phyloP scores from a whole-genome alignment of 371 early-diverging fungal species.

The Batkoa obscura region DNA sequence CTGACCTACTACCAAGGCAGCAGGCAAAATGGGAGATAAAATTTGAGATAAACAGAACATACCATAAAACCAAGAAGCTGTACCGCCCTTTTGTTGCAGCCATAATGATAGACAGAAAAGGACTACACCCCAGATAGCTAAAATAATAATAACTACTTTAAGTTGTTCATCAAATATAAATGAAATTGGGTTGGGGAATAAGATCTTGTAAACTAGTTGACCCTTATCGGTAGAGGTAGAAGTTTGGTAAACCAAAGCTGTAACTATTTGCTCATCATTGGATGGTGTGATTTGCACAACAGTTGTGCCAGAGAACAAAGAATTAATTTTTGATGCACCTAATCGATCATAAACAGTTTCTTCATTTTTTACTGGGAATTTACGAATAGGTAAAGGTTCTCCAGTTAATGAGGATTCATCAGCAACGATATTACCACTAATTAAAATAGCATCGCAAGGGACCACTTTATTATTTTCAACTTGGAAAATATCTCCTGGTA shows the following conservation, averaged over 20 bases:
- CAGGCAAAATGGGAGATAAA: conserved; percentile 37
- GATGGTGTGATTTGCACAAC: conserved; percentile 12
- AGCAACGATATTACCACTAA: conserved; percentile 31
- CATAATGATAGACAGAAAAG: conserved; percentile 32
- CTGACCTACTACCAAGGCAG: conserved; percentile 80
- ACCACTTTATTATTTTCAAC: conserved; percentile 12
- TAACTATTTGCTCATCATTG: conserved; percentile 7
- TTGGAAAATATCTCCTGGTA: conserved; percentile 36
- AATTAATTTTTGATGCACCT: conserved; percentile 16
- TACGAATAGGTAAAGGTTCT: conserved; percentile 50
- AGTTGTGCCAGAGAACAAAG: conserved; percentile 26
- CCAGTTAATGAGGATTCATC: conserved; percentile 77
- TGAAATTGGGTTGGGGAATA: conserved; percentile 43
- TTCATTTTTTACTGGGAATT: conserved; percentile 28
- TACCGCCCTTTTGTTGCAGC: conserved; percentile 24
- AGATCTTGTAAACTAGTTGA: conserved; percentile 51
- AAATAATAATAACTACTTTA: conserved; percentile 35
- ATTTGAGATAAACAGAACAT: conserved; percentile 52
- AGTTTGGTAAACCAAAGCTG: conserved; percentile 43
- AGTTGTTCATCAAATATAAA: conserved; percentile 59
- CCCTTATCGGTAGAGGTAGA: conserved; percentile 69
- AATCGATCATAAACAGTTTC: conserved; percentile 11
- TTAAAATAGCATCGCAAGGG: conserved; percentile 43
- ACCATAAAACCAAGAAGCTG: conserved; percentile 41
- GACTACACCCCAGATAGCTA: conserved; percentile 37